Base-by-base conservation (phyloP, 257 asterid genomes). In the Leonotis leonurus region DNA sequence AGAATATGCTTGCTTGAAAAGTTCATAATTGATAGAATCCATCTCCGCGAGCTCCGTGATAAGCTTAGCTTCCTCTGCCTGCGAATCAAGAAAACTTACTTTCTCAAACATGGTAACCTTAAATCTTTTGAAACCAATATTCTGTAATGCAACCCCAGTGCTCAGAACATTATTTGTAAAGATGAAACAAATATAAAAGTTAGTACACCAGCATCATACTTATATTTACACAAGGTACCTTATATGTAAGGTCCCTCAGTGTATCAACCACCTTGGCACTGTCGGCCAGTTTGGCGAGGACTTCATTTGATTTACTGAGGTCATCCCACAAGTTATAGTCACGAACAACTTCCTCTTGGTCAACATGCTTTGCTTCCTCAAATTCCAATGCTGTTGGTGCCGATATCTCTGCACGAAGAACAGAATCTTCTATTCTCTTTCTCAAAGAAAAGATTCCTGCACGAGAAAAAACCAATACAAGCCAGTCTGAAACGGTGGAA, bases 51-150 rank as follows among this genome's bases (percentile, higher is more conserved):
- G 83, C 72, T 89, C 97, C 29, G 83, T 89, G 68, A 89, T 89
- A 58, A 84, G 86, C 67, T 86, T 86, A 79, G 94, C 94, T 73
- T 89, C 97, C 80, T 89, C 94, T 4, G 91, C 91, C 95, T 83
- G 79, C 79, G n/a, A n/a, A 79, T 60, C 50, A 43, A 20, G 60
- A 44, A 56, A 50, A 16, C 52, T 52, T 21, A 67, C 29, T 7
- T 56, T 52, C 60, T 22, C n/a, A 35, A 60, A 40, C 54, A 40
- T 6, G 17, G 55, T 37, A 64, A 37, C 55, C 65, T 30, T 21
- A 9, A 49, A 58, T 61, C 13, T 6, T 58, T 20, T 1, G 11
- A 55, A 62, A 20, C 51, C 56, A n/a, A 62, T 18, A 33, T 9
- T 41, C 2, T n/a, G n/a, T n/a, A n/a, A n/a, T n/a, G 41, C 41